Evolutionary conservation across 306 rosid genomes (phyloP).

Genomic region (Trichosanthes cucumerina): DNA sequence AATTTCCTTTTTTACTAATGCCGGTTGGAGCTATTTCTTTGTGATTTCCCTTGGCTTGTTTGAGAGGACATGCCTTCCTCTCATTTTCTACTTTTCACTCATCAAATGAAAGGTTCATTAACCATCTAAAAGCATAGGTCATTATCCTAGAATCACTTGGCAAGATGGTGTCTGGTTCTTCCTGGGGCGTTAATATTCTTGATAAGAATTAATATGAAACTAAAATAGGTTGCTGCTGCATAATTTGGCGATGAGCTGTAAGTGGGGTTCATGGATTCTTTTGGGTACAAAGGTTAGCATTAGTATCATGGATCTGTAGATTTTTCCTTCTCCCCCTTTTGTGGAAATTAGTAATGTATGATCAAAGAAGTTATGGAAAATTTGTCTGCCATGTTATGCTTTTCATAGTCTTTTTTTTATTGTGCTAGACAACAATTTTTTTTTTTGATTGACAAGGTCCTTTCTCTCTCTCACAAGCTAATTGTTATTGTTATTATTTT

Average conservation of each 20-base stretch:
- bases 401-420: neutral
- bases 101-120: neutral
- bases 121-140: neutral
- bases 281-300: neutral
- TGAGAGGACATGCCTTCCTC: neutral
- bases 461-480: neutral
- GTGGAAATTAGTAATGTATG: neutral
- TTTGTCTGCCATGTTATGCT: neutral
- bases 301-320: neutral
- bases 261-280: neutral
- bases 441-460: neutral
- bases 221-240: neutral
- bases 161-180: neutral
- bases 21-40: neutral
- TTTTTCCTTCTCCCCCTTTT: neutral
- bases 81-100: neutral
- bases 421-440: neutral
- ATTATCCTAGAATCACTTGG: neutral
- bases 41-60: neutral
- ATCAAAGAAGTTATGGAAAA: neutral
- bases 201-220: neutral
- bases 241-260: neutral
- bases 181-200: neutral
- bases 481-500: constrained; percentile 2
- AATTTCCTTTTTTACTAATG: neutral